A percentile compares a stretch with the other conserved stretches of the same genome.
Evolutionary conservation across 352 stramenopile species (phyloP).

Genomic region (Lagenidium giganteum): DNA sequence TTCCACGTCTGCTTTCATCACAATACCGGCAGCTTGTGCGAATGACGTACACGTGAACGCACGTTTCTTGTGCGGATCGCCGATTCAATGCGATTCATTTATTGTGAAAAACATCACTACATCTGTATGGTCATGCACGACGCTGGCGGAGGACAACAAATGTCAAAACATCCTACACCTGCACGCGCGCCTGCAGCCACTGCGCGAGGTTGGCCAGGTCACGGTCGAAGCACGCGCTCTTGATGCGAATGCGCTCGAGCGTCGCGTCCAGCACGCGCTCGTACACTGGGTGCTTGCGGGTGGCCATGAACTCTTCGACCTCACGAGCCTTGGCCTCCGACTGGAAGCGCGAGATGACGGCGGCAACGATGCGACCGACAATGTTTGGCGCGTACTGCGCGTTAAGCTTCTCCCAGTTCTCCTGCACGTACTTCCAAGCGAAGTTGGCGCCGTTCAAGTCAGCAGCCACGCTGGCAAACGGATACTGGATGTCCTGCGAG

Average conservation of each 20-base stretch:
- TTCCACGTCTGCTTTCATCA: too few relatives aligned
- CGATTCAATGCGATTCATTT: too few relatives aligned
- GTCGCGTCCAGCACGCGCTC: slow-evolving; percentile 54
- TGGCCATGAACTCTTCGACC: slow-evolving; percentile 55
- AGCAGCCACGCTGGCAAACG: slow-evolving; percentile 67
- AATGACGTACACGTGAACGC: too few relatives aligned
- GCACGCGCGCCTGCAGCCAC: slow-evolving; percentile 39
- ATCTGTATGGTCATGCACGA: too few relatives aligned
- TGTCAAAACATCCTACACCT: too few relatives aligned
- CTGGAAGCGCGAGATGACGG: slow-evolving; percentile 59
- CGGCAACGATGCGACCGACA: slow-evolving; percentile 64
- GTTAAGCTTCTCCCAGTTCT: slow-evolving; percentile 61
- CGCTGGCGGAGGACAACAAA: too few relatives aligned
- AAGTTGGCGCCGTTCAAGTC: slow-evolving; percentile 43
- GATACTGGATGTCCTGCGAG: slow-evolving; percentile 78
- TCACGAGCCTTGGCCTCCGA: slow-evolving; percentile 42
- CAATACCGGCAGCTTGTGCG: too few relatives aligned
- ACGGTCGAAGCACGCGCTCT: slow-evolving; percentile 52
- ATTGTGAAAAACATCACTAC: too few relatives aligned
- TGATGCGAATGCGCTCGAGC: slow-evolving; percentile 73
- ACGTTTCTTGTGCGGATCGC: too few relatives aligned
- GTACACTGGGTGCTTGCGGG: slow-evolving; percentile 68
- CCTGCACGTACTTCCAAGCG: slow-evolving; percentile 72
- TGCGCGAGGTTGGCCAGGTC: slow-evolving; percentile 44
- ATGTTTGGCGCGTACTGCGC: slow-evolving; percentile 55